Conservation (phyloP, 192 early-diverging fungal genomes). For the Coemansia sp. region DNA sequence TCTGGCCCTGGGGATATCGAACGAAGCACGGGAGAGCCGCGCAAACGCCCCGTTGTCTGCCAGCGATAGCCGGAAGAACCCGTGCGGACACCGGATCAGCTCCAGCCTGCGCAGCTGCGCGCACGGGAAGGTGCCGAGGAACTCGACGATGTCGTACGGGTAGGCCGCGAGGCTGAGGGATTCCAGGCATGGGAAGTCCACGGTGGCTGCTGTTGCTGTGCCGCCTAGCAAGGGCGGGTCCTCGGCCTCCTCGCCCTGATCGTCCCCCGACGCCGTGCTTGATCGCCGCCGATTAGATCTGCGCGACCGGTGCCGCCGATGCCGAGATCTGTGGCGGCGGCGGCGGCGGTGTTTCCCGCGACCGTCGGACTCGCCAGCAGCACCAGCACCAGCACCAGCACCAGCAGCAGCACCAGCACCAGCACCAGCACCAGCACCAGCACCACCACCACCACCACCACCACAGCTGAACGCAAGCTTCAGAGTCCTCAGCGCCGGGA, state of each 20-base stretch:
- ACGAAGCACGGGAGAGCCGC: background rate
- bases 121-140: constrained; percentile 45
- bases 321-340: background rate
- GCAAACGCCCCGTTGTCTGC: constrained; percentile 8
- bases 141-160: constrained; percentile 23
- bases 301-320: background rate
- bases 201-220: background rate
- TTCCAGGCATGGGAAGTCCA: constrained; percentile 31
- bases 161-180: constrained; percentile 21
- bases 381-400: too few relatives aligned
- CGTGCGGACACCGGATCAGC: constrained; percentile 19
- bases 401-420: too few relatives aligned
- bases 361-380: background rate
- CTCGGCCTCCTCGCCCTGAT: too few relatives aligned
- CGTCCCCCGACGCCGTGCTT: background rate
- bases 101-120: constrained; percentile 22
- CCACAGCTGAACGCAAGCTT: constrained; percentile 31
- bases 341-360: background rate
- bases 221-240: background rate
- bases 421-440: too few relatives aligned
- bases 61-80: constrained; percentile 13
- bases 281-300: background rate
- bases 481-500: constrained; percentile 23
- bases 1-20: constrained; percentile 18
- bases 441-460: too few relatives aligned